Percentiles rank a stretch among this genome's conserved stretches.
phyloP scores from a whole-genome alignment of 169 alveolate genomes.

The Plasmodium relictum region DNA sequence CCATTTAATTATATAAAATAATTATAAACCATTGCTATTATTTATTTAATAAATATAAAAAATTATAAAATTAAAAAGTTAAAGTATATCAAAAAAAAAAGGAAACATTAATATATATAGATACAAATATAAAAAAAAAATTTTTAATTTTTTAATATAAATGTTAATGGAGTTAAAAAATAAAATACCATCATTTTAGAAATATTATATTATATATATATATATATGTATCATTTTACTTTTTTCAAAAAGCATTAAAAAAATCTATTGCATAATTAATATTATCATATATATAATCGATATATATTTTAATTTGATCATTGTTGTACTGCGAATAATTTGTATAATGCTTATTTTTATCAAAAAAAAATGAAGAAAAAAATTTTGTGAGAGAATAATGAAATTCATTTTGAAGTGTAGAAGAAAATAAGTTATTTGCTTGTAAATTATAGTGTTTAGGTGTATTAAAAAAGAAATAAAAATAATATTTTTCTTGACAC shows the following conservation, averaged over 20 bases:
- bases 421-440: constrained; percentile 53
- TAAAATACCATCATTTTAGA: too few species aligned
- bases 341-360: background rate
- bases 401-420: constrained; percentile 61
- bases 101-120: background rate
- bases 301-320: constrained; percentile 46
- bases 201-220: background rate
- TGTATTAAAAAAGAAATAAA: constrained; percentile 71
- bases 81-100: background rate
- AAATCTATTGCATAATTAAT: constrained; percentile 55
- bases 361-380: constrained; percentile 51
- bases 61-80: too few species aligned
- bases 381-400: constrained; percentile 57
- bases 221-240: background rate
- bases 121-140: background rate
- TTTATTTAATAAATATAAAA: too few species aligned
- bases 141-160: too few species aligned
- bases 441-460: constrained; percentile 55
- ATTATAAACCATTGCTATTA: too few species aligned
- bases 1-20: background rate
- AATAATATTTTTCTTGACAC: constrained; percentile 4
- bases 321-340: constrained; percentile 33
- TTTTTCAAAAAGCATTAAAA: constrained; percentile 22
- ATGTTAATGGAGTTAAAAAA: too few species aligned
- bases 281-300: constrained; percentile 33